A percentile compares a stretch with the other conserved stretches of the same genome.
These are phyloP conservation scores for Mycena leptocephala DNA, from an alignment of 768 basidiomycete species.

Conservation along the genomic window DNA sequence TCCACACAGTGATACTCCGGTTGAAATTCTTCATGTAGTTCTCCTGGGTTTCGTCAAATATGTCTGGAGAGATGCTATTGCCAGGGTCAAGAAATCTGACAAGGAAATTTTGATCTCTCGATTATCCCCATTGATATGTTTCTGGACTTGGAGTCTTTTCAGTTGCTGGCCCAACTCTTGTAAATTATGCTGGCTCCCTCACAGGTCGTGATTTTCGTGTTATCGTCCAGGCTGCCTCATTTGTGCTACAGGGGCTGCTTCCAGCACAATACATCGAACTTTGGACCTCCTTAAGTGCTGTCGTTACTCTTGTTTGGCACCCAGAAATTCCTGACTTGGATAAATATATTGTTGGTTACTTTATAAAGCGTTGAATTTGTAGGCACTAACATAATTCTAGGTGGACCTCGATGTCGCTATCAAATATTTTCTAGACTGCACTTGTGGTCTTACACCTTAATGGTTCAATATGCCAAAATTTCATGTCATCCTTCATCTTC, in stretches of 20 bases:
- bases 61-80: slow-evolving; percentile 60
- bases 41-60: slow-evolving; percentile 5
- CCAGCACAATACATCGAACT: slow-evolving; percentile 40
- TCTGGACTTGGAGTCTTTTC: slow-evolving; percentile 51
- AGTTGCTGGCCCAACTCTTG: slow-evolving; percentile 50
- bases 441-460: slow-evolving; percentile 43
- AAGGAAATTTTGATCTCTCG: slow-evolving; percentile 46
- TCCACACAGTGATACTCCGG: neutral
- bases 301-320: slow-evolving; percentile 59
- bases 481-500: slow-evolving; percentile 58
- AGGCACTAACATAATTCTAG: too few relatives aligned
- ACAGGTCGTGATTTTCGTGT: slow-evolving; percentile 53
- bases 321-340: slow-evolving; percentile 55
- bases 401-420: slow-evolving; percentile 42
- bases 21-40: neutral
- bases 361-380: slow-evolving; percentile 37
- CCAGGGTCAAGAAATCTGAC: slow-evolving; percentile 41
- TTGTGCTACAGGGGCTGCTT: slow-evolving; percentile 57
- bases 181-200: slow-evolving; percentile 56
- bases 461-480: slow-evolving; percentile 65
- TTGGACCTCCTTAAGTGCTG: slow-evolving; percentile 52
- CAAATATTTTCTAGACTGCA: slow-evolving; percentile 51
- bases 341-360: too few relatives aligned
- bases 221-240: slow-evolving; percentile 54
- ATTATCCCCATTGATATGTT: slow-evolving; percentile 48